phyloP scores from a whole-genome alignment of 352 stramenopile genomes.

The Elongisporangium undulatum region DNA sequence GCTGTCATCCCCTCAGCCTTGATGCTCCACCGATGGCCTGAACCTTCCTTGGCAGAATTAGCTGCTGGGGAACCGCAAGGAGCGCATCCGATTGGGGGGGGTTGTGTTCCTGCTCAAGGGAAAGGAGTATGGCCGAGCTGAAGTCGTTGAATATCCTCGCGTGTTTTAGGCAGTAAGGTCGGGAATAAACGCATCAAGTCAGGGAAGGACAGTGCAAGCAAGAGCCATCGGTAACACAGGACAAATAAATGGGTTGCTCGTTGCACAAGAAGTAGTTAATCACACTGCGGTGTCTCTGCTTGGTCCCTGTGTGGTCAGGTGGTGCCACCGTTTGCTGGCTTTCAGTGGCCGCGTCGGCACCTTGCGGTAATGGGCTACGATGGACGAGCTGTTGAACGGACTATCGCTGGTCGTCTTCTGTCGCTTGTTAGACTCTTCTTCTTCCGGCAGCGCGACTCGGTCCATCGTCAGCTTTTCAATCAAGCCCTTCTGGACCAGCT shows the following conservation, averaged over 20 bases:
- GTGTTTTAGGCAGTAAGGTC: too few species aligned
- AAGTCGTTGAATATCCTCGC: too few species aligned
- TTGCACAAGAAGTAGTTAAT: not conserved
- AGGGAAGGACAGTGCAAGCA: too few species aligned
- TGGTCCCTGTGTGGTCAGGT: not conserved
- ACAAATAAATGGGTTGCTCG: not conserved
- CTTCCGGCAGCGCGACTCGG: slow-evolving; percentile 5
- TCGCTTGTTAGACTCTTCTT: slow-evolving; percentile 15
- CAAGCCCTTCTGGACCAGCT: slow-evolving; percentile 43
- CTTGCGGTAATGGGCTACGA: slow-evolving; percentile 50
- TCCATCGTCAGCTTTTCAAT: slow-evolving; percentile 37
- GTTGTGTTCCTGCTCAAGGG: too few species aligned
- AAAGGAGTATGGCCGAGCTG: too few species aligned
- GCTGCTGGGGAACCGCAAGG: too few species aligned
- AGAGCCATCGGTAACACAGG: not conserved
- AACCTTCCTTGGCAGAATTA: too few species aligned
- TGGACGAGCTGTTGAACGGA: slow-evolving; percentile 17
- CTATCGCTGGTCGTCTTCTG: slow-evolving; percentile 11
- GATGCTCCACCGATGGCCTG: too few species aligned
- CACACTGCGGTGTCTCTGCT: not conserved
- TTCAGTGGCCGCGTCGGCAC: slow-evolving; percentile 66
- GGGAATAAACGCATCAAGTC: too few species aligned
- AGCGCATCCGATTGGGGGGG: too few species aligned
- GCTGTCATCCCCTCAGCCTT: too few species aligned
- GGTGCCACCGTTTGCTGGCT: slow-evolving; percentile 57